Conservation (phyloP, 352 stramenopile genomes). For the Blastocystis hominis region DNA sequence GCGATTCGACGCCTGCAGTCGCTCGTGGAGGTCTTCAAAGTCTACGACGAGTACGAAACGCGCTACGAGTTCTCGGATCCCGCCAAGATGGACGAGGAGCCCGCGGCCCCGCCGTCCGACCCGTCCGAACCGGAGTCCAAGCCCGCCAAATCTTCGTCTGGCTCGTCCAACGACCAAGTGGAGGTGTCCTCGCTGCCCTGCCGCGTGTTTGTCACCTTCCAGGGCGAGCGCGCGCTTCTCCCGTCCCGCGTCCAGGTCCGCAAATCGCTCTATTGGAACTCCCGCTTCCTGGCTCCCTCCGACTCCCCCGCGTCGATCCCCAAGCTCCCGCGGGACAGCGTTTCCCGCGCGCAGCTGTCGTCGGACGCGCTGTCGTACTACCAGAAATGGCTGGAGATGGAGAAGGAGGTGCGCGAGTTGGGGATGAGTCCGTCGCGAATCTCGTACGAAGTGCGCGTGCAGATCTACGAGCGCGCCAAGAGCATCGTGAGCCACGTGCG, state of each 20-base stretch:
- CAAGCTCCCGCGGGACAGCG: not conserved
- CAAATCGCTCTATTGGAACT: not conserved
- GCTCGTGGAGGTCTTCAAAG: slow-evolving; percentile 17
- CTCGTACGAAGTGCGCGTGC: not conserved
- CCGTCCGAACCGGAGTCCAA: not conserved
- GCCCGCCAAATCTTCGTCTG: too few species aligned
- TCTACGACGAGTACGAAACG: not conserved
- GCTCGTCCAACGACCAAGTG: not conserved
- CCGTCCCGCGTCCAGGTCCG: not conserved
- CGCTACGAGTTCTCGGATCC: not conserved
- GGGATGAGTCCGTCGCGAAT: not conserved
- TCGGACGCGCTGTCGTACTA: not conserved
- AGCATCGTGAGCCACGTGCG: not conserved
- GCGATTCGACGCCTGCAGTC: slow-evolving; percentile 30
- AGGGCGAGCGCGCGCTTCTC: not conserved
- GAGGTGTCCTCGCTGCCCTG: not conserved
- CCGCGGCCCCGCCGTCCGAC: not conserved
- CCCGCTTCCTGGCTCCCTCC: too few species aligned
- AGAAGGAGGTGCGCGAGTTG: not conserved
- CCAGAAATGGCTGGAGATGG: not conserved
- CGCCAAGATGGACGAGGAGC: not conserved
- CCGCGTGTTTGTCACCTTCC: not conserved
- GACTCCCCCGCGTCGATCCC: not conserved
- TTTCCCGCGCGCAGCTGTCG: not conserved
- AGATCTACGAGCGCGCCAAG: not conserved